Base-by-base conservation (phyloP, 2,329 filamentous ascomycete species). In the Tolypocladium paradoxum region DNA sequence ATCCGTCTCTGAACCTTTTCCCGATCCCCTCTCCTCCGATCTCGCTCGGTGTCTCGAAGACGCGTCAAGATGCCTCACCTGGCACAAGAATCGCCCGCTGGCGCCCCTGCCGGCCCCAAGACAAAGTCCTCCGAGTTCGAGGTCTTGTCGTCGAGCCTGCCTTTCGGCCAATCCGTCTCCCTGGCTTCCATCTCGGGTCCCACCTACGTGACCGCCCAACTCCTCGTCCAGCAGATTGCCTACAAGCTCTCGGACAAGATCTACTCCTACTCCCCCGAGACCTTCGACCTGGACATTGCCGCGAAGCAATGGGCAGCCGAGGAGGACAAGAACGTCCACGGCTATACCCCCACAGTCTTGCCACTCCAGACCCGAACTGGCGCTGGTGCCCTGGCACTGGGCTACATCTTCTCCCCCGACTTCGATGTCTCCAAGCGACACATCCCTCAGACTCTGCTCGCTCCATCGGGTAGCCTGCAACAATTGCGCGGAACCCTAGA, bases 361-460 rank as follows among this genome's bases (percentile, higher is more conserved):
- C 74, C 87, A 27, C 82, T 96, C 65, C 87, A 99, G 75, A 95
- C 91, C 45, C 82, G 93, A 52, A 82, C 87, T 53, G 93, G 93
- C 55, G 93, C 93, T 51, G 93, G 92, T 53, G 84, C 88, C 59
- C 87, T 97, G 65, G 90, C 93, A 24, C 80, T 99, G 49, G 93
- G 93, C 54, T 99, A 99, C 73, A 88, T 97, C 68, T 99, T 97
- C 78, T 96, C 91, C 56, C 89, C 90, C 64, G 93, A 99, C 72
- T 96, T 96, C 65, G 91, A 97, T 68, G 72, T 96, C 64, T 83
- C 81, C 75, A 96, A 93, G 78, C 84, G 91, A 60, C 84, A 93
- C 66, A 84, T 96, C 54, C 92, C 93, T 3, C 93, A 99, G 77
- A 85, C 89, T 18, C 84, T 99, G 58, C 73, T 99, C 58, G 92